Evolutionary conservation across 2,329 filamentous ascomycete species (phyloP).

Genomic region (Blumeriella jaapii): DNA sequence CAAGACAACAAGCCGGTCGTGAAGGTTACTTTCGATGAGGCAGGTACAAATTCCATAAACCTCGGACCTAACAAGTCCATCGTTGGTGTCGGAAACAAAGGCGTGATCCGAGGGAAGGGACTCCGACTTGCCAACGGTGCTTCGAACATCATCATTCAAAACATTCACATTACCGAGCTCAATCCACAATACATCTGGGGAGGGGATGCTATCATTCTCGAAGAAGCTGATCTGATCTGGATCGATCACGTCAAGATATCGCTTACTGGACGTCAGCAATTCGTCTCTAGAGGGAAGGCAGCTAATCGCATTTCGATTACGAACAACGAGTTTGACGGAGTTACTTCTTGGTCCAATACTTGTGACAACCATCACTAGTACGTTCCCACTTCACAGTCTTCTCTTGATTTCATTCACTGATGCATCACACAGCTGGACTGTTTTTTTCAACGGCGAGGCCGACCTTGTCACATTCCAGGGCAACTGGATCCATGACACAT

Average conservation of each 20-base stretch:
- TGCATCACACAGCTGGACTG: conserved; percentile 26
- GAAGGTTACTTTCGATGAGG: conserved; percentile 19
- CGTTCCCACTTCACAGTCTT: not conserved
- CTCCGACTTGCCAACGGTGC: conserved; percentile 21
- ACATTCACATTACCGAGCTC: conserved; percentile 25
- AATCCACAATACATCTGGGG: conserved; percentile 31
- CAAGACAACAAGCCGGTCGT: conserved; percentile 28
- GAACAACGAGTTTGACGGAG: conserved; percentile 36
- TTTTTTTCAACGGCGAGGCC: conserved; percentile 30
- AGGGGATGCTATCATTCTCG: conserved; percentile 28
- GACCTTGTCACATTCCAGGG: conserved; percentile 33
- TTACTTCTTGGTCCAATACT: conserved; percentile 31
- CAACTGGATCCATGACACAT: conserved; percentile 35
- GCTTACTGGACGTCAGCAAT: conserved; percentile 34
- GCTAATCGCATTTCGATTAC: conserved; percentile 33
- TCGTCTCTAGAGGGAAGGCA: conserved; percentile 28
- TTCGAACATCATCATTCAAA: conserved; percentile 21
- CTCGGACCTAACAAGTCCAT: conserved; percentile 23
- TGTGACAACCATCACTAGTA: conserved; percentile 36
- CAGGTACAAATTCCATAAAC: conserved; percentile 19
- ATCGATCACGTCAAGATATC: conserved; percentile 32
- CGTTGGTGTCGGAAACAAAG: conserved; percentile 21
- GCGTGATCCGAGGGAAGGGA: conserved; percentile 24
- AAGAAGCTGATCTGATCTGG: conserved; percentile 28
- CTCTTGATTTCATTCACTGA: not conserved